phyloP scores from a whole-genome alignment of 257 asterid genomes.

The Ilex aquifolium region DNA sequence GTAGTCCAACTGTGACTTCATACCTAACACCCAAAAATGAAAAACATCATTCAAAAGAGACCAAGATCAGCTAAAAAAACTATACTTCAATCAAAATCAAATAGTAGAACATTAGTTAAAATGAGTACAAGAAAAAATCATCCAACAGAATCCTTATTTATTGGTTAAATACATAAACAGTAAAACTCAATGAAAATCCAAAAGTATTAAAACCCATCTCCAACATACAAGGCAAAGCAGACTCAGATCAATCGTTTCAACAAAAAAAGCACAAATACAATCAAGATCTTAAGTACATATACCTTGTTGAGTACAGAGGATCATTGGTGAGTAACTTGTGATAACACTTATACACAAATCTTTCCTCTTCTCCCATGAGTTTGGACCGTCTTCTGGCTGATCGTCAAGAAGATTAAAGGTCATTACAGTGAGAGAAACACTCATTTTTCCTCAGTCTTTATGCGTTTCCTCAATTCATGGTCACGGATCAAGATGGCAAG shows the following conservation, averaged over 20 bases:
- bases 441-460: conserved; percentile 44
- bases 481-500: too few relatives aligned
- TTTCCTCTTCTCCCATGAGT: conserved; percentile 94
- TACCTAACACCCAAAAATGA: conserved; percentile 40
- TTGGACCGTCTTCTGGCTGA: conserved; percentile 74
- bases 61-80: conserved; percentile 11
- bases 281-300: conserved; percentile 16
- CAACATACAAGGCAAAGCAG: conserved; percentile 17
- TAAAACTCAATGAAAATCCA: conserved; percentile 11
- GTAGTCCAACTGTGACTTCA: conserved; percentile 88
- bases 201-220: conserved; percentile 16
- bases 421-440: conserved; percentile 83
- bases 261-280: conserved; percentile 20
- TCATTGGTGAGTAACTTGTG: conserved; percentile 82
- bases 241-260: conserved; percentile 41
- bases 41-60: conserved; percentile 9
- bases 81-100: background rate
- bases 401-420: conserved; percentile 93
- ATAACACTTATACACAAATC: conserved; percentile 82
- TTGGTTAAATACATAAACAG: background rate
- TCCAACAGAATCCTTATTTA: too few relatives aligned
- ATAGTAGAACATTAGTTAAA: conserved; percentile 1
- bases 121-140: too few relatives aligned
- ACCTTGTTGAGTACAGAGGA: conserved; percentile 98
- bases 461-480: too few relatives aligned